Base-by-base conservation (phyloP, 1,284 basidiomycete genomes). In the Sparassis latifolia region DNA sequence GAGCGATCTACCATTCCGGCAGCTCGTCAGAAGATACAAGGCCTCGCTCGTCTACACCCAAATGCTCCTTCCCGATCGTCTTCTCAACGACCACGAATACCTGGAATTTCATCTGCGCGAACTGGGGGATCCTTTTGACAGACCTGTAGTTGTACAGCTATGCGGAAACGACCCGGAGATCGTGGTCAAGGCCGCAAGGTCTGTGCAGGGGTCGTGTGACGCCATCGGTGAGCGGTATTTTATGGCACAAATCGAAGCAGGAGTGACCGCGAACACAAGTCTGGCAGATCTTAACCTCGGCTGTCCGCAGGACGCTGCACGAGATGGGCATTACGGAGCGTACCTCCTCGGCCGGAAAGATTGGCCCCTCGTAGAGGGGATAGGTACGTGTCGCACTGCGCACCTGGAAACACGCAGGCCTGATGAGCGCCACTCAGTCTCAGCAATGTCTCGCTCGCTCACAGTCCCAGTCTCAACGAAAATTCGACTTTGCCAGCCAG, bases 251-350 rank as follows among this genome's bases (percentile, higher is more conserved):
- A 32, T 4, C 39, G 5, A 4, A 44, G 20, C 10, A 12, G 5
- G 27, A 29, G 9, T 50, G 46, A 47, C 29, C 5, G 29, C 50
- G 33, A 32, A 52, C 46, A 67, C 53, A 44, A 61, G 58, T n/a
- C 37, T 27, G 51, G 58, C 52, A 72, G 79, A 80, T 60, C 57
- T 81, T 47, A 81, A 81, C 53, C 66, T 81, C 7, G 77, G 88
- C 28, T 90, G 87, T 63, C 88, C 88, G 12, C 86, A 87, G 58
- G 78, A 83, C 47, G 73, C 77, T 33, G 87, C 87, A 2, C 70
- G 74, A 39, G 76, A 84, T 41, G 80, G 75, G 7, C 84, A 84
- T 55, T 86, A 77, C 60, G 88, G 88, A 5, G 86, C 81, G 20
- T 90, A 89, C 62, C 70, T 90, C 9, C 72, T 89, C 5, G 73